These are phyloP conservation scores for Ramicandelaber brevisporus DNA, from an alignment of 192 early-diverging fungal genomes.

Conservation along the genomic window DNA sequence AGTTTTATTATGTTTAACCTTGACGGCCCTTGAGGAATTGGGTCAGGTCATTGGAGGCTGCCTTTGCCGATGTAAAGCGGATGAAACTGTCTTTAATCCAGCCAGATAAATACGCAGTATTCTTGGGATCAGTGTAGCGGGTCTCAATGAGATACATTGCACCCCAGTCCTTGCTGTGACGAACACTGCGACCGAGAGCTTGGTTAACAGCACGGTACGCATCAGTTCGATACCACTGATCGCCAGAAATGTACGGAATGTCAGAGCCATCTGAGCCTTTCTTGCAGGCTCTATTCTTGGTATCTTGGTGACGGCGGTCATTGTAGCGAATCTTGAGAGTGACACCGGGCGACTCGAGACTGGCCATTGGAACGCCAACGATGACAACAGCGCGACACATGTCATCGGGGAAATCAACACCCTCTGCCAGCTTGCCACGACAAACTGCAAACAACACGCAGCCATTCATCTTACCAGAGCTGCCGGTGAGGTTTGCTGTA, in stretches of 20 bases:
- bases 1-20: too few relatives aligned
- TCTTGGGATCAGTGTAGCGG: slow-evolving; percentile 10
- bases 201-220: slow-evolving; percentile 31
- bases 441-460: slow-evolving; percentile 21
- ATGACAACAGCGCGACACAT: slow-evolving; percentile 19
- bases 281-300: too few relatives aligned
- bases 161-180: slow-evolving; percentile 29
- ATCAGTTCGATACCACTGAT: slow-evolving; percentile 25
- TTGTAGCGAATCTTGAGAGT: slow-evolving; percentile 23
- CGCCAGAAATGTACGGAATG: slow-evolving; percentile 14
- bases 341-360: slow-evolving; percentile 17
- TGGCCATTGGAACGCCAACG: slow-evolving; percentile 28
- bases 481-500: slow-evolving; percentile 2
- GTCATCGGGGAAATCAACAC: slow-evolving; percentile 17
- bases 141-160: slow-evolving; percentile 25
- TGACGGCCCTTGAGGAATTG: too few relatives aligned
- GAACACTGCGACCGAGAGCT: slow-evolving; percentile 26
- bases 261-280: too few relatives aligned
- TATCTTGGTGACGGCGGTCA: slow-evolving; percentile 1
- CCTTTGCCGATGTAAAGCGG: too few relatives aligned
- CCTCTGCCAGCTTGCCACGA: slow-evolving; percentile 19
- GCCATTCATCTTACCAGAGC: slow-evolving; percentile 3
- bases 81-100: too few relatives aligned
- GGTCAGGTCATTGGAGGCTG: too few relatives aligned
- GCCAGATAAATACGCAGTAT: slow-evolving; percentile 14